Evolutionary conservation across 2,329 filamentous ascomycete species (phyloP).

Genomic region (Orbilia blumenaviensis): DNA sequence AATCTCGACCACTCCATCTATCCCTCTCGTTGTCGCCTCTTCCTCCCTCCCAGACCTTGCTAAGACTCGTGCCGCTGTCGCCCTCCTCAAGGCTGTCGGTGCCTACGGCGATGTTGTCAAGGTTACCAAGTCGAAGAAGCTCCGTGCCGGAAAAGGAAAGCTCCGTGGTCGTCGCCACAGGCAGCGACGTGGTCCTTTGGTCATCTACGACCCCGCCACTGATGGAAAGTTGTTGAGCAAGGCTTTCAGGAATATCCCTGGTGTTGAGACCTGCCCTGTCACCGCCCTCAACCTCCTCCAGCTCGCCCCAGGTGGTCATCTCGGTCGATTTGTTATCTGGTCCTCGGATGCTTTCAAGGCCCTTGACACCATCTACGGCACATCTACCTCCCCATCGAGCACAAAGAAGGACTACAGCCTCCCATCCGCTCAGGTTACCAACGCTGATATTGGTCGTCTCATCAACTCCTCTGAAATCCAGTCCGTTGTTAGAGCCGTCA

Average conservation of each 20-base stretch:
- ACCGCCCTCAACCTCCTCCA: conserved; percentile 98
- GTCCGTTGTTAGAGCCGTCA: conserved; percentile 89
- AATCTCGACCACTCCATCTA: conserved; percentile 89
- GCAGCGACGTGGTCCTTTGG: conserved; percentile 95
- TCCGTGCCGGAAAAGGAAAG: conserved; percentile 99
- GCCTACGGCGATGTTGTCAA: conserved; percentile 91
- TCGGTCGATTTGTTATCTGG: conserved; percentile 99
- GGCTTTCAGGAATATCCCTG: conserved; percentile 98
- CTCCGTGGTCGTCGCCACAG: conserved; percentile 93
- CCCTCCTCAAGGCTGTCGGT: conserved; percentile 89
- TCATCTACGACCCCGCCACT: conserved; percentile 95
- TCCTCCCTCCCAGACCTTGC: conserved; percentile 82
- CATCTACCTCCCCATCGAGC: conserved; percentile 84
- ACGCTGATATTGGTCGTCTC: conserved; percentile 94
- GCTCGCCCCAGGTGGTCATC: conserved; percentile 97
- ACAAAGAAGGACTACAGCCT: conserved; percentile 99
- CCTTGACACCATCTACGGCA: conserved; percentile 96
- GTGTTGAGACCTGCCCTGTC: conserved; percentile 96
- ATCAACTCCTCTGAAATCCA: conserved; percentile 99
- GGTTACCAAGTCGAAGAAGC: conserved; percentile 95
- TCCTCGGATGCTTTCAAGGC: conserved; percentile 96
- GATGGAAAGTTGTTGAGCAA: conserved; percentile 93
- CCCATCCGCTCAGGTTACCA: conserved; percentile 87
- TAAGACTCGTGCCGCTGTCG: conserved; percentile 88
- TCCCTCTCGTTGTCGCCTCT: conserved; percentile 94